Evolutionary conservation across 2,329 filamentous ascomycete species (phyloP), one percentile per base, ranked within the genome.

Genomic region (Hyphodiscus sp.): DNA sequence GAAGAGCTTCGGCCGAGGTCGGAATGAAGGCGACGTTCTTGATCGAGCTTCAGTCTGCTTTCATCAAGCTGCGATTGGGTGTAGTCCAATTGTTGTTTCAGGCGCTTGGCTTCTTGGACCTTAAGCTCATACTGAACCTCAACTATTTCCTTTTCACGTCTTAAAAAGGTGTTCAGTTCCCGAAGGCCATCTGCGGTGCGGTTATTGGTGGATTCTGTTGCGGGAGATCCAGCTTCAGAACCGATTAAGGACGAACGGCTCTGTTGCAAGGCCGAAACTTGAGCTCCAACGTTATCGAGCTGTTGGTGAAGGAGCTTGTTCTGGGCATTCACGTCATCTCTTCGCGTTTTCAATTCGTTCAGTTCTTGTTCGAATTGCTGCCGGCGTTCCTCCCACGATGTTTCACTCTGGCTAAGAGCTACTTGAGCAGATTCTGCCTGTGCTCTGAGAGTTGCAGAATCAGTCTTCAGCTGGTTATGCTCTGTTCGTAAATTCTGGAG

Each of bases 121-220:
- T 92, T 91, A 45, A 97, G 77, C 62, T 96, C 91, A 64, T 91
- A 88, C 66, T 97, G 92, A n/a, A 96, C 89, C 63, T 99, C 92
- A 9, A 96, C 80, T 60, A 99, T 97, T 68, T 97, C 94, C 75
- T 97, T 99, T 72, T 99, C 95, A 43, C 90, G 87, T 45, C 92
- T 86, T 57, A 99, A 76, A 69, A 94, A 99, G 57, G 82, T 87
- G 71, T 95, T 95, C 53, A 99, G 82, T 65, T 97, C 92, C 57
- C 94, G 87, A 10, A 96, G 80, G 50, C 88, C 89, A 60, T 90
- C 88, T 10, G 85, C 74, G 42, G 81, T 83, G 38, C 82, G 76
- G 49, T 82, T 77, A 4, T 80, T 73, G 7, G 77, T 71, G 16
- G 78, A 71, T 1, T 77, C 70, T 13, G 54, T 43, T 23, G 47